These are phyloP conservation scores for Prunus campanulata DNA, from an alignment of 306 rosid species.

Conservation along the genomic window DNA sequence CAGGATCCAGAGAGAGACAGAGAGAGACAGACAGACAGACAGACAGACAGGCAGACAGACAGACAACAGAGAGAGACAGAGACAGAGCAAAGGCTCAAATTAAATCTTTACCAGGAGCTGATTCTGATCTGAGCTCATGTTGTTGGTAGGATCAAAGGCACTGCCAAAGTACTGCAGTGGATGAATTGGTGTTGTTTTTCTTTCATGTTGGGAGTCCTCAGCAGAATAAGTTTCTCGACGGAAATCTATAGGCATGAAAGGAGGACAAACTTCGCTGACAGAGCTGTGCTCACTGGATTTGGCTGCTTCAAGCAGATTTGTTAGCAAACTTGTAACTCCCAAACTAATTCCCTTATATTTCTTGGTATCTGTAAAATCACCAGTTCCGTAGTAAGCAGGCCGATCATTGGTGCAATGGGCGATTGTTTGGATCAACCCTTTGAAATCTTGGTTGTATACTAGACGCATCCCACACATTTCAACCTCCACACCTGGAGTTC, in stretches of 20 bases:
- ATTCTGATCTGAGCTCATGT: neutral
- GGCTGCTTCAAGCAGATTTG: neutral
- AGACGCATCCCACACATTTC: slow-evolving; percentile 14
- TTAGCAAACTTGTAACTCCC: neutral
- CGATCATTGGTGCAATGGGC: neutral
- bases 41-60: too few relatives aligned
- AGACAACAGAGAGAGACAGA: too few relatives aligned
- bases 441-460: slow-evolving; percentile 5
- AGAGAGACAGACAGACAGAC: neutral
- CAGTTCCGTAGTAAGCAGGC: neutral
- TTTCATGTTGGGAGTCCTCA: neutral
- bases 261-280: neutral
- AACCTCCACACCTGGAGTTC: slow-evolving; percentile 2
- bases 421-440: slow-evolving; percentile 8
- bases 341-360: neutral
- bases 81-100: neutral
- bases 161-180: neutral
- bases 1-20: neutral
- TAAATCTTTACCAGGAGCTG: neutral
- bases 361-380: neutral
- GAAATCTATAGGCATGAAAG: neutral
- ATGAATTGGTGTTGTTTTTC: neutral
- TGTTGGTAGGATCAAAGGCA: neutral
- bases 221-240: rapidly evolving
- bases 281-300: neutral